Conservation (phyloP, 306 rosid genomes). For the Prinsepia uniflora region DNA sequence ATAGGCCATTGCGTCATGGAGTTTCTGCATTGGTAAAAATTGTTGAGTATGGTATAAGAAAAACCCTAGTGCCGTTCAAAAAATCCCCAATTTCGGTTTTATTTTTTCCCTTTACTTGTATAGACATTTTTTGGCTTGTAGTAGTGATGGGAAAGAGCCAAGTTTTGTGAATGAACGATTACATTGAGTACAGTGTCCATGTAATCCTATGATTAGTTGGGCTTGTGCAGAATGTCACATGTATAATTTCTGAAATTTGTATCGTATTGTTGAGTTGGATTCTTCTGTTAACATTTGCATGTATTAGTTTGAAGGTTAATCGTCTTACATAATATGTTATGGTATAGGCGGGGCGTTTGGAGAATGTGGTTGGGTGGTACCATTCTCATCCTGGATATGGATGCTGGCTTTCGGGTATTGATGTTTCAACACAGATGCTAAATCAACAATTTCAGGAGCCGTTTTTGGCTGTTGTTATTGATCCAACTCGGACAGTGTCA, state of each 20-base stretch:
- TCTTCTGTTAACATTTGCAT: slow-evolving; percentile 3
- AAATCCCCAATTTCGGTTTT: too few species aligned
- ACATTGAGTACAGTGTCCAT: not conserved
- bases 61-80: not conserved
- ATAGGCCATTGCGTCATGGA: not conserved
- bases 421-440: slow-evolving; percentile 90
- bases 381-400: slow-evolving; percentile 99
- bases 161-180: not conserved
- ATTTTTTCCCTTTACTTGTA: not conserved
- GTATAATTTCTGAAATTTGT: not conserved
- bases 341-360: slow-evolving; percentile 80
- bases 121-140: not conserved
- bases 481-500: slow-evolving; percentile 89
- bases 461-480: slow-evolving; percentile 88
- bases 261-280: not conserved
- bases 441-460: slow-evolving; percentile 96
- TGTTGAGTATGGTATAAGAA: not conserved
- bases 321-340: slow-evolving; percentile 7
- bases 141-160: not conserved
- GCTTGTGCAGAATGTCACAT: not conserved
- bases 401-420: slow-evolving; percentile 98
- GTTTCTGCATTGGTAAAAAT: not conserved
- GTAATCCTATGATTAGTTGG: not conserved
- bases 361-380: slow-evolving; percentile 97
- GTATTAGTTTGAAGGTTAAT: not conserved